phyloP scores from a whole-genome alignment of 2,329 filamentous ascomycete genomes.

The Xenosphaeropsis pyriputrescens region DNA sequence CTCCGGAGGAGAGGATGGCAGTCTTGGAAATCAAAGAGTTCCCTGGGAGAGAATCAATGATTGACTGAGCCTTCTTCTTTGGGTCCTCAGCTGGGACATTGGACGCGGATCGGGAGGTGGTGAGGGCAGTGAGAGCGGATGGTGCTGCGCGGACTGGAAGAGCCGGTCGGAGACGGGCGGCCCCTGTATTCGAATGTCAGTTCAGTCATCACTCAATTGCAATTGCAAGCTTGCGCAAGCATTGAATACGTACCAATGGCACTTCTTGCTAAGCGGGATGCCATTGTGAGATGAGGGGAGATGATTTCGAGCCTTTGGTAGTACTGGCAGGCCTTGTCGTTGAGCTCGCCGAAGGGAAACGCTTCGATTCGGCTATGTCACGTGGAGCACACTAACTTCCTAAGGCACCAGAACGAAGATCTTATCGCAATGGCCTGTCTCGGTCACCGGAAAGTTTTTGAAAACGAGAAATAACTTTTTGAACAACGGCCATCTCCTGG shows the following conservation, averaged over 20 bases:
- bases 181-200: slow-evolving; percentile 33
- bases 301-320: slow-evolving; percentile 26
- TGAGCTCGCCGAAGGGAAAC: too few relatives aligned
- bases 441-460: too few relatives aligned
- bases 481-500: slow-evolving; percentile 1
- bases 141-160: slow-evolving; percentile 63
- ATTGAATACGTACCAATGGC: slow-evolving; percentile 63
- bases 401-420: slow-evolving; percentile 2
- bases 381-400: neutral
- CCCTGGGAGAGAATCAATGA: slow-evolving; percentile 85
- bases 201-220: slow-evolving; percentile 7
- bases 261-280: slow-evolving; percentile 92
- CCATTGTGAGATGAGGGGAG: slow-evolving; percentile 66
- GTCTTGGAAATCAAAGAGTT: slow-evolving; percentile 90
- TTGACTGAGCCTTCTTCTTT: slow-evolving; percentile 92
- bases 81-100: slow-evolving; percentile 76
- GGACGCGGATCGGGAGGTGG: slow-evolving; percentile 53
- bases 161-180: slow-evolving; percentile 76
- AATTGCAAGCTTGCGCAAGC: slow-evolving; percentile 1
- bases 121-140: slow-evolving; percentile 55
- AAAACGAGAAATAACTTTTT: slow-evolving; percentile 3
- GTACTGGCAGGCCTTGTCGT: slow-evolving; percentile 4
- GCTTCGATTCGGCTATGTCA: slow-evolving; percentile 1
- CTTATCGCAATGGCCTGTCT: too few relatives aligned
- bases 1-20: slow-evolving; percentile 85